Base-by-base conservation (phyloP, 148 eudicot genomes). In the Chenopodium album region DNA sequence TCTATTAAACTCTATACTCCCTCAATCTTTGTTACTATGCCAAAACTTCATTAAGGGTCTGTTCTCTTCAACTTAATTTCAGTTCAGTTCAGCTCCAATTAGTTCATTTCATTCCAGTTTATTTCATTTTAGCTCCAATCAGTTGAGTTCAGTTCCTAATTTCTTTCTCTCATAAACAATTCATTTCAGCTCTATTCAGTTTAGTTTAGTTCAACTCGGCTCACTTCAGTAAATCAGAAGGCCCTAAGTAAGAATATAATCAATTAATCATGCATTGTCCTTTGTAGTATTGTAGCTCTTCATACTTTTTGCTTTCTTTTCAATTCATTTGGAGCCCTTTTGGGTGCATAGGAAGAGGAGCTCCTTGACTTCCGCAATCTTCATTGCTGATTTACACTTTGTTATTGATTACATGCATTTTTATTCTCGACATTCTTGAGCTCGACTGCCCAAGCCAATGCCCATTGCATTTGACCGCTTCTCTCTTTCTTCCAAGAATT, bases 371-470 rank as follows among this genome's bases (percentile, higher is more conserved):
- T 37, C 19, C 46, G 19, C 22, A 54, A 11, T 52, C 37, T 23
- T 26, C 20, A 32, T 2, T 76, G 52, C 9, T 76, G 79, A 48
- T 66, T 67, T 41, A 41, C 44, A 41, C 44, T 41, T 41, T 48
- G 17, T 47, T 70, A 20, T 79, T 29, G 50, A 71, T 70, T 79
- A 59, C 28, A 66, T 17, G 4, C 37, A 75, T 41, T 70, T 76
- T 76, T 69, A 76, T 82, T 76, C 68, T 82, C 32, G 47, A 82
- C 84, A 76, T 81, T 81, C 60, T 71, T 16, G 75, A 68, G 79
- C 75, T 76, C 71, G 20, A 34, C 19, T 77, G 62, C 75, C 84
- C 29, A 76, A 52, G 31, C 17, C 74, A 64, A 75, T 75, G 69
- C 12, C 44, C 77, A 20, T 63, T 64, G 47, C 64, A 74, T 71